Base-by-base conservation (phyloP, 192 early-diverging fungal genomes). In the Chytriomyces sp. region DNA sequence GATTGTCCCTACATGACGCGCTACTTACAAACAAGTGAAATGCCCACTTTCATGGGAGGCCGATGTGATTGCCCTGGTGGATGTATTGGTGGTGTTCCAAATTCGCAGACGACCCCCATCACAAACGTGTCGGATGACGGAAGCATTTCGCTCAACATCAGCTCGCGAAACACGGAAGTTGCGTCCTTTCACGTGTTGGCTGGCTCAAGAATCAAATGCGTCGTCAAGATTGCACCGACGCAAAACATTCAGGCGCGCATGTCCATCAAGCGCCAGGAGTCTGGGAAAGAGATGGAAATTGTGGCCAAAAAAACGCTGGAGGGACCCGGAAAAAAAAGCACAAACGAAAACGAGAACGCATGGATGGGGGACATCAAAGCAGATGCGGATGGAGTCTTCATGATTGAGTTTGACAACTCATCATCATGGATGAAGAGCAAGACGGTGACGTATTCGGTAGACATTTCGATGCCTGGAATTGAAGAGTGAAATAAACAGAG, bases 61-160 rank as follows among this genome's bases (percentile, higher is more conserved):
- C 37, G 17, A 14, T 66, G 64, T 34, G 52, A 66, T 44, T 66
- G 64, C 36, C 26, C n/a, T n/a, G 64, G 64, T n/a, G 64, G 64
- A 10, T 66, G 64, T 54, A 36, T 66, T 54, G 41, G 64, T n/a
- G 64, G 64, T 4, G 41, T 55, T 32, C 64, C 64, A 56, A 66
- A 66, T 55, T 66, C 49, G 0, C 64, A 54, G 30, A 66, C 41
- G 3, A 22, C 41, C 38, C 64, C 64, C 3, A 26, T 66, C 8
- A 55, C 49, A 2, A 44, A 19, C 2, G 28, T 66, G 2, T 61
- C 59, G 19, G 59, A 37, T 0, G 22, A 22, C 0, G 59, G 59
- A 2, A 10, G 22, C 1, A 25, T 61, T 17, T 34, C 25, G 3
- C 22, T 61, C 3, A 61, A 7, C 0, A 36, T 61, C 0, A 14